A percentile compares a stretch with the other conserved stretches of the same genome.
Conservation (phyloP, 108 stramenopile genomes). For the Asterionellopsis glacialis region DNA sequence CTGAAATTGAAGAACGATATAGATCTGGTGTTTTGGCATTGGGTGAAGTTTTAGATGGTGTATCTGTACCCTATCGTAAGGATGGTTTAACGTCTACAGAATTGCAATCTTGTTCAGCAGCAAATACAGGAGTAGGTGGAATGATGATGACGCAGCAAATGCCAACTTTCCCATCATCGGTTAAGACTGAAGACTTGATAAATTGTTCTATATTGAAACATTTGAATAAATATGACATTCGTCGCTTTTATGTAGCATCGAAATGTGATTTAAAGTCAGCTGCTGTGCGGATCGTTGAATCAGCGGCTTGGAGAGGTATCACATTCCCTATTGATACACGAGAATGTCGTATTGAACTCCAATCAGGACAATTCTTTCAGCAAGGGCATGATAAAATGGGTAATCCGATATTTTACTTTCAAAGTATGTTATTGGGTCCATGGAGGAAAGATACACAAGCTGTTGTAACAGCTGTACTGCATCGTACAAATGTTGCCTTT, state of each 20-base stretch:
- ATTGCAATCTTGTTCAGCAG: not conserved
- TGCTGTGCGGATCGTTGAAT: slow-evolving; percentile 49
- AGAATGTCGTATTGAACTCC: slow-evolving; percentile 57
- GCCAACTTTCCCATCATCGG: not conserved
- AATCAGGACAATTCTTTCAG: slow-evolving; percentile 69
- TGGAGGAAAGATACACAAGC: slow-evolving; percentile 61
- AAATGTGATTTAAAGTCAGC: slow-evolving; percentile 41
- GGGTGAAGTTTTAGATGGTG: too few species aligned
- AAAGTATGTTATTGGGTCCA: slow-evolving; percentile 53
- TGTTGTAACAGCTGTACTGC: slow-evolving; percentile 39
- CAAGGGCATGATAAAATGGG: slow-evolving; percentile 49
- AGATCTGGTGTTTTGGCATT: too few species aligned
- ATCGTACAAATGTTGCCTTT: slow-evolving; percentile 51
- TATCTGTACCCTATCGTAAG: too few species aligned
- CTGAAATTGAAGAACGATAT: too few species aligned
- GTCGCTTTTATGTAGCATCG: slow-evolving; percentile 34
- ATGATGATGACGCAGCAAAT: not conserved
- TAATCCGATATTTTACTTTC: slow-evolving; percentile 70
- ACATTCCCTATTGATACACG: slow-evolving; percentile 65
- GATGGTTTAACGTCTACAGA: too few species aligned
- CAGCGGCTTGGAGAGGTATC: slow-evolving; percentile 47
- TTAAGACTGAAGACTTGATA: not conserved
- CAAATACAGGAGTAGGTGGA: not conserved
- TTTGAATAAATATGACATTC: slow-evolving; percentile 38
- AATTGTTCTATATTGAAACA: slow-evolving; percentile 16